Evolutionary conservation across 2,329 filamentous ascomycete genomes (phyloP).

Genomic region (Ophiocordyceps polyrhachis-furcata): DNA sequence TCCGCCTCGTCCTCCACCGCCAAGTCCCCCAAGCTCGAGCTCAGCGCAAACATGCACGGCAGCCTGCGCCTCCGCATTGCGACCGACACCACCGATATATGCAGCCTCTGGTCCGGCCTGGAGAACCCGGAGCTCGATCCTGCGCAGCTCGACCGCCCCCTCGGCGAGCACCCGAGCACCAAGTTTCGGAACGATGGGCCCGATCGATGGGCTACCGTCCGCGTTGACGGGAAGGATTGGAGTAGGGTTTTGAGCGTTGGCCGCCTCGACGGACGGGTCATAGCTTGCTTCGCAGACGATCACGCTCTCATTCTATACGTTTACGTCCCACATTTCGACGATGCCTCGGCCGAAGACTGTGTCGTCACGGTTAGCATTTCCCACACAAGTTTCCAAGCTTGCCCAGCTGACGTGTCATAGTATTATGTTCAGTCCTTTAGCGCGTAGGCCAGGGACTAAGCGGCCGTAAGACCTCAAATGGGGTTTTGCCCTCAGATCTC

Average conservation of each 20-base stretch:
- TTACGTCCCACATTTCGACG: slow-evolving; percentile 53
- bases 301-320: slow-evolving; percentile 71
- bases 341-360: slow-evolving; percentile 45
- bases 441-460: background rate
- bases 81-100: slow-evolving; percentile 71
- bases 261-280: slow-evolving; percentile 71
- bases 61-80: slow-evolving; percentile 60
- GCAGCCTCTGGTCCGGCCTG: slow-evolving; percentile 69
- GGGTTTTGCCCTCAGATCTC: too few relatives aligned
- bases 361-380: slow-evolving; percentile 48
- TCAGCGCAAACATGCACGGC: slow-evolving; percentile 91
- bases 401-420: slow-evolving; percentile 10
- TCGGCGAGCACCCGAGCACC: slow-evolving; percentile 69
- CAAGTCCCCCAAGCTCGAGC: slow-evolving; percentile 51
- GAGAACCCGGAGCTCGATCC: slow-evolving; percentile 79
- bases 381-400: background rate
- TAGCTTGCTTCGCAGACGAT: slow-evolving; percentile 74
- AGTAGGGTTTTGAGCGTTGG: slow-evolving; percentile 85
- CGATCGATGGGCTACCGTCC: slow-evolving; percentile 71
- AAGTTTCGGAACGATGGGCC: slow-evolving; percentile 59
- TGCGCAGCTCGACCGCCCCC: slow-evolving; percentile 47
- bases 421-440: slow-evolving; percentile 27
- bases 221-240: slow-evolving; percentile 90
- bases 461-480: too few relatives aligned
- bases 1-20: slow-evolving; percentile 23